Base-by-base conservation (phyloP, 2,329 filamentous ascomycete species). In the Ophiocordyceps camponoti-leonardi region DNA sequence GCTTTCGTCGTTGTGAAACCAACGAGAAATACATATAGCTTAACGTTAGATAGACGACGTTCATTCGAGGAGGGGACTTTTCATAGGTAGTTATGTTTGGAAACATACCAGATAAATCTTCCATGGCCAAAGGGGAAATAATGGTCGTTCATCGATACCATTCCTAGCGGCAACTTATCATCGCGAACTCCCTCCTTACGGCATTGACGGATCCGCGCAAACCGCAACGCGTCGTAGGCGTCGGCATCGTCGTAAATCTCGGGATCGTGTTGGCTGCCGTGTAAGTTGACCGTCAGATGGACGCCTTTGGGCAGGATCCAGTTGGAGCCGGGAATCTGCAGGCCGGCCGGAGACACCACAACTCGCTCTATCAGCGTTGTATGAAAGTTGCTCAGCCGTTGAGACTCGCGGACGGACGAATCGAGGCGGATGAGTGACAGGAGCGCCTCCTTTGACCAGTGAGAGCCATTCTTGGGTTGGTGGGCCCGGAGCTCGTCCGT, bases 121-220 rank as follows among this genome's bases (percentile, higher is more conserved):
- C 75, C 75, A 49, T 77, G 71, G 0, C 75, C 73, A 55, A 79
- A 79, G 0, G 69, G 61, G 19, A 77, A 55, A 50, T 73, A 69
- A 8, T 60, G 55, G 35, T 69, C 61, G 30, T 67, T 69, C 2
- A 73, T 75, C 6, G 71, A 71, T 10, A 75, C 69, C 61, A 78
- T 67, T 3, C 71, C 66, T 16, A 68, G 26, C 0, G 54, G 52
- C 51, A 42, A 16, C 11, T 12, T 42, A 13, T 61, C 61, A 3
- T 58, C 59, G 1, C 50, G 41, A 26, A 54, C 56, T 43, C 57
- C 60, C 44, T 59, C 63, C 19, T 54, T 58, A 48, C 26, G 23
- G 11, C n/a, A 6, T 19, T 72, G 64, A 12, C 67, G 58, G n/a
- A 59, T 50, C 1, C 62, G 57, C 2, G 66, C 67, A 42, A 68